Percentiles rank a stretch among this genome's conserved stretches.
These are phyloP conservation scores for Leccinum ochraceum DNA, from an alignment of 768 basidiomycete species.

Conservation along the genomic window DNA sequence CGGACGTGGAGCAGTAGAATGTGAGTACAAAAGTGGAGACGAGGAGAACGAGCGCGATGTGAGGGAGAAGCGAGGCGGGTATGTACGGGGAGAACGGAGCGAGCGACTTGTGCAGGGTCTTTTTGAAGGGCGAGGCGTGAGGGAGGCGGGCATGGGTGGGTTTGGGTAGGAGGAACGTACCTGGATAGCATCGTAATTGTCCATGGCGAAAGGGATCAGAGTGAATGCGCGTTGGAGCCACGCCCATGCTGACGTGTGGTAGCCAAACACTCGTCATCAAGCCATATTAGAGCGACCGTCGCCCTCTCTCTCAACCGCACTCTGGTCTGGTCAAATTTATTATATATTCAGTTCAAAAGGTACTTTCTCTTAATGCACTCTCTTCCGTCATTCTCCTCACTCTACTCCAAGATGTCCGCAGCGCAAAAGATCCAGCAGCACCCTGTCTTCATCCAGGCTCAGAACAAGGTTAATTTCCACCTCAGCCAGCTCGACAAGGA, in stretches of 20 bases:
- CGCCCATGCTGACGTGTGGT: conserved; percentile 44
- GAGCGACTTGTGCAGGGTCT: conserved; percentile 65
- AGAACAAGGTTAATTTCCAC: conserved; percentile 81
- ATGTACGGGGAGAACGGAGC: conserved; percentile 74
- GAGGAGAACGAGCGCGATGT: conserved; percentile 73
- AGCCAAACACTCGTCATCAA: conserved; percentile 68
- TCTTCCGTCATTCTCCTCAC: background rate
- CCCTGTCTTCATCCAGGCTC: conserved; percentile 81
- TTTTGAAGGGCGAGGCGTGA: conserved; percentile 14
- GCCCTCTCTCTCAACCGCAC: conserved; percentile 27
- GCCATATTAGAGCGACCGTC: conserved; percentile 36
- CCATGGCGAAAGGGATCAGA: conserved; percentile 40
- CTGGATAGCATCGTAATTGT: conserved; percentile 55
- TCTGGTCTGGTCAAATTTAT: background rate
- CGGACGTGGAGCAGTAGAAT: conserved; percentile 90
- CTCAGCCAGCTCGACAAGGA: conserved; percentile 94
- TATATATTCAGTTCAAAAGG: conserved; percentile 19
- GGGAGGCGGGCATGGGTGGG: background rate
- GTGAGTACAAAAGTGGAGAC: conserved; percentile 77
- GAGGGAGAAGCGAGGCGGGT: conserved; percentile 67
- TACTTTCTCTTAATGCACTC: conserved; percentile 1
- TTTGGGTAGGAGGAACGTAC: conserved; percentile 34
- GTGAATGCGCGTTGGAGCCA: conserved; percentile 3
- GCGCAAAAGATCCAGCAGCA: conserved; percentile 85
- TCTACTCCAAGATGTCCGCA: conserved; percentile 62